These are phyloP conservation scores for Colletotrichum trifolii DNA, from an alignment of 2,329 filamentous ascomycete species.

Conservation along the genomic window DNA sequence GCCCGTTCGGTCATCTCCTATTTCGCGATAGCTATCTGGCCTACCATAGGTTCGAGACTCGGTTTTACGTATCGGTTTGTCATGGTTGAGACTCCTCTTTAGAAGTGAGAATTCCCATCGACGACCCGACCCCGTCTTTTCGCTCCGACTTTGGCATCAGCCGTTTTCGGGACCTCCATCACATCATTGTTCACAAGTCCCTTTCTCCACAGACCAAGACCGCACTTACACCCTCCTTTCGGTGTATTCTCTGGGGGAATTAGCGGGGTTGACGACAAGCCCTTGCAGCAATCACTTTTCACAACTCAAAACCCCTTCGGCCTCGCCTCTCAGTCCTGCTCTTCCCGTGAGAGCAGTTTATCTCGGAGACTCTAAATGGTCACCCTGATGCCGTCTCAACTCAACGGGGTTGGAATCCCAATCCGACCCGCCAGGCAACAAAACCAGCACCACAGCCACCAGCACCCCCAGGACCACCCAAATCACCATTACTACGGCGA, in stretches of 20 bases:
- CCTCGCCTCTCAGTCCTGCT: slow-evolving; percentile 21
- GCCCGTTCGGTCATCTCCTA: slow-evolving; percentile 33
- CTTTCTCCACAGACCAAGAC: slow-evolving; percentile 28
- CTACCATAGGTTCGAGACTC: slow-evolving; percentile 28
- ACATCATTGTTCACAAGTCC: slow-evolving; percentile 19
- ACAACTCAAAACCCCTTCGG: slow-evolving; percentile 20
- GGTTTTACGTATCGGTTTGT: slow-evolving; percentile 33
- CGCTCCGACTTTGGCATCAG: slow-evolving; percentile 1
- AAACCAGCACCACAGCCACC: slow-evolving; percentile 28
- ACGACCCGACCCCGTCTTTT: slow-evolving; percentile 4
- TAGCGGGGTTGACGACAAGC: slow-evolving; percentile 38
- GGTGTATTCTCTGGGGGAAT: slow-evolving; percentile 33
- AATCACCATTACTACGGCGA: slow-evolving; percentile 37
- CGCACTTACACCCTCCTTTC: slow-evolving; percentile 36
- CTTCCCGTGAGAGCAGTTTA: slow-evolving; percentile 28
- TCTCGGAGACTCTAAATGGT: slow-evolving; percentile 35
- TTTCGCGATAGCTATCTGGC: slow-evolving; percentile 30
- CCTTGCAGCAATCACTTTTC: slow-evolving; percentile 23
- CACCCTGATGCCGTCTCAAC: slow-evolving; percentile 46
- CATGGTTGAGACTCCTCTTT: slow-evolving; percentile 27
- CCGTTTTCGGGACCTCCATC: slow-evolving; percentile 30
- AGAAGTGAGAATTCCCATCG: slow-evolving; percentile 23
- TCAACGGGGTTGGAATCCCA: slow-evolving; percentile 47
- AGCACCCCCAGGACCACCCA: slow-evolving; percentile 26
- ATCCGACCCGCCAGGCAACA: slow-evolving; percentile 48